Evolutionary conservation across 2,329 filamentous ascomycete species (phyloP).

Genomic region (Lachnellula hyalina): DNA sequence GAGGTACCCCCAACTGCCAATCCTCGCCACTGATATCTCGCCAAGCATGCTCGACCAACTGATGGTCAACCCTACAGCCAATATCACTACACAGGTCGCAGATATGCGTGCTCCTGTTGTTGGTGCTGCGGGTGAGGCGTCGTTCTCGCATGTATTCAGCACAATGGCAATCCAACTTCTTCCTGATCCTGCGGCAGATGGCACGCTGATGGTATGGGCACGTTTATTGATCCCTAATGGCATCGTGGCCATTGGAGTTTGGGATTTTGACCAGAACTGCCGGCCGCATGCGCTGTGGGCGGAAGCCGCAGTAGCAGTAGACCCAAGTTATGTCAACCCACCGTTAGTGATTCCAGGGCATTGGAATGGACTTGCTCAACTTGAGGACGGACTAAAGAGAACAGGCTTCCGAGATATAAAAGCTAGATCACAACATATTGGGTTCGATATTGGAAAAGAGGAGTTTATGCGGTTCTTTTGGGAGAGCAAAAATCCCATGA

Average conservation of each 20-base stretch:
- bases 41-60: conserved; percentile 3
- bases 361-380: background rate
- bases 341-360: background rate
- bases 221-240: background rate
- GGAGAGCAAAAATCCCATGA: conserved; percentile 2
- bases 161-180: conserved; percentile 7
- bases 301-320: background rate
- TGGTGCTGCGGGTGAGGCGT: background rate
- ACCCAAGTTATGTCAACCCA: conserved; percentile 1
- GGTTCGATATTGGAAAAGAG: conserved; percentile 4
- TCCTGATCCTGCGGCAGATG: background rate
- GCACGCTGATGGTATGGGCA: conserved; percentile 1
- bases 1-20: background rate
- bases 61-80: background rate
- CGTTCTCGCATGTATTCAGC: conserved; percentile 7
- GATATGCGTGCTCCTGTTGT: conserved; percentile 5
- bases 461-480: conserved; percentile 4
- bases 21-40: conserved; percentile 7
- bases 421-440: background rate
- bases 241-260: conserved; percentile 1
- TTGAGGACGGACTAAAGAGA: background rate
- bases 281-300: conserved; percentile 3
- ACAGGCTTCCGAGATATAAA: conserved; percentile 3
- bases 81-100: conserved; percentile 5
- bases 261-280: conserved; percentile 7